Conservation (phyloP, 768 basidiomycete genomes). For the Pisolithus tinctorius region DNA sequence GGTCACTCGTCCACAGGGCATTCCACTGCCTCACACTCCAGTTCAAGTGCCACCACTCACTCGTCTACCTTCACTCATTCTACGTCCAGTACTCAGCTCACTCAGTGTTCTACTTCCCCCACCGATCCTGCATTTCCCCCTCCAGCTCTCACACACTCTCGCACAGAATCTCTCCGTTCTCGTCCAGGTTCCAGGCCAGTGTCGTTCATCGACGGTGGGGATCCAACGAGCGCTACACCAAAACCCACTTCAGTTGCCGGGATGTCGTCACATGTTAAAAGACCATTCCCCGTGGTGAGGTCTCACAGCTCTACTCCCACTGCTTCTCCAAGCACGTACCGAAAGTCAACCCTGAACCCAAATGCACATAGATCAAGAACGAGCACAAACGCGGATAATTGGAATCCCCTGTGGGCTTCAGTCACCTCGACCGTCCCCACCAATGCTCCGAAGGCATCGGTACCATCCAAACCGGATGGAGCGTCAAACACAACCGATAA, state of each 20-base stretch:
- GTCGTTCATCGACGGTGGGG: not conserved
- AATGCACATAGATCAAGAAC: not conserved
- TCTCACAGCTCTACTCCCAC: not conserved
- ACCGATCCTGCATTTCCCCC: conserved; percentile 8
- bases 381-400: not conserved
- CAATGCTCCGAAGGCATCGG: conserved; percentile 19
- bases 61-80: not conserved
- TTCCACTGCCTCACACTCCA: conserved; percentile 2
- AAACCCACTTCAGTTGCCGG: not conserved
- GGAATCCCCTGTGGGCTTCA: not conserved
- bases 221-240: too few relatives aligned
- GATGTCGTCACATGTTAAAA: conserved; percentile 2
- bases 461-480: conserved; percentile 1
- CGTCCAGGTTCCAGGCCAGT: not conserved
- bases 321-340: not conserved
- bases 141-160: conserved; percentile 16
- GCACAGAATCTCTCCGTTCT: conserved; percentile 12
- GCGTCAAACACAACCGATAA: not conserved
- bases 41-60: not conserved
- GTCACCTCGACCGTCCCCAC: not conserved
- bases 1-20: not conserved
- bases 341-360: not conserved
- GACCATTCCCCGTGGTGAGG: not conserved
- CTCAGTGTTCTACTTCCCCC: not conserved
- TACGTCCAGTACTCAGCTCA: not conserved